A percentile compares a stretch with the other conserved stretches of the same genome.
Evolutionary conservation across 1,284 basidiomycete genomes (phyloP).

Genomic region (Ceratobasidium sp.): DNA sequence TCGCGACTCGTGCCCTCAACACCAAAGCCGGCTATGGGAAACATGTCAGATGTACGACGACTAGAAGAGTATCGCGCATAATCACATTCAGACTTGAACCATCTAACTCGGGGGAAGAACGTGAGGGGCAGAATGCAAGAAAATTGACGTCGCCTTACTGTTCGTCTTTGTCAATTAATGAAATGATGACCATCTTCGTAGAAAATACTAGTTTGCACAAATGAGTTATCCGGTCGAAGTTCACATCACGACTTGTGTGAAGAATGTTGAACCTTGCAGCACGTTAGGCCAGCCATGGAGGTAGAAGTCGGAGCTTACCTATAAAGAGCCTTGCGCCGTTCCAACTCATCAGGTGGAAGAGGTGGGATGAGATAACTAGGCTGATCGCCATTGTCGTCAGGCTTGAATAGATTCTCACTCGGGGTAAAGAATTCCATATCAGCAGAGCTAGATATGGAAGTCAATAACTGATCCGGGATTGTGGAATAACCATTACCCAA

Average conservation of each 20-base stretch:
- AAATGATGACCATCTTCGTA: conserved; percentile 82
- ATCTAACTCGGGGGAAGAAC: conserved; percentile 54
- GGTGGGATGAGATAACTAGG: conserved; percentile 79
- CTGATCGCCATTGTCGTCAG: conserved; percentile 60
- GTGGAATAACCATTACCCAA: conserved; percentile 12
- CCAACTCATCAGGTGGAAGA: conserved; percentile 77
- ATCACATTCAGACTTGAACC: conserved; percentile 83
- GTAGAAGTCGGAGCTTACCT: conserved; percentile 57
- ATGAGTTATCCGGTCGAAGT: conserved; percentile 90
- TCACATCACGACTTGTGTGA: conserved; percentile 80
- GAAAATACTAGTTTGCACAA: conserved; percentile 92
- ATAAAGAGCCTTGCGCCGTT: conserved; percentile 77
- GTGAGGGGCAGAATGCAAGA: conserved; percentile 39
- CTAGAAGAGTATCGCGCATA: conserved; percentile 40
- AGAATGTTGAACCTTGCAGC: conserved; percentile 77
- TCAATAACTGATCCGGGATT: conserved; percentile 19
- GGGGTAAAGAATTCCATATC: conserved; percentile 32
- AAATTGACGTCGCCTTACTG: conserved; percentile 58
- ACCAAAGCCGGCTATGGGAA: conserved; percentile 64
- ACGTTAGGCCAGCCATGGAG: background rate
- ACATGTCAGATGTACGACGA: conserved; percentile 2
- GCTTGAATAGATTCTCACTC: conserved; percentile 11
- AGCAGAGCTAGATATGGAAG: conserved; percentile 23
- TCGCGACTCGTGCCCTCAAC: conserved; percentile 62
- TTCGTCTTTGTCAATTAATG: conserved; percentile 78